Conservation (phyloP, 2,329 filamentous ascomycete genomes). For the Sclerotinia nivalis region DNA sequence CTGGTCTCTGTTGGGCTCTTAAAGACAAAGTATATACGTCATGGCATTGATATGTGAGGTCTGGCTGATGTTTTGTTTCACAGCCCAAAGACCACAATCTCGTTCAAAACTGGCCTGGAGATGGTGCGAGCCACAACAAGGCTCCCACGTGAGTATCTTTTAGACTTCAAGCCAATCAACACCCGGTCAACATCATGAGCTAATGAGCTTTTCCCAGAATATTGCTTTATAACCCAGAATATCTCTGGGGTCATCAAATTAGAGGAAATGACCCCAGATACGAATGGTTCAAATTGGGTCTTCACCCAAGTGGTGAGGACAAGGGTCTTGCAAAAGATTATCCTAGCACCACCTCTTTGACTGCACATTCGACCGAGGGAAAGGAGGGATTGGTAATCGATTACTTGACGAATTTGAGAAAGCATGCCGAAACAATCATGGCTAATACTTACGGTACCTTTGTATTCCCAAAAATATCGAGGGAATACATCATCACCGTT, state of each 20-base stretch:
- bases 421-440: background rate
- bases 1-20: conserved; percentile 5
- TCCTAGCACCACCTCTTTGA: background rate
- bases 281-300: conserved; percentile 4
- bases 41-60: background rate
- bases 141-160: background rate
- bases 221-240: background rate
- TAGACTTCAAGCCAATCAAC: too few species aligned
- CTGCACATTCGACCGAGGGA: background rate
- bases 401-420: conserved; percentile 1
- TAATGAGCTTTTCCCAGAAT: background rate
- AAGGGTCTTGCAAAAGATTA: conserved; percentile 1
- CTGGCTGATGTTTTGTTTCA: background rate
- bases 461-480: background rate
- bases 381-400: background rate
- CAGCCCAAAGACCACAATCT: background rate
- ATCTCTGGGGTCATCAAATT: background rate
- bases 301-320: background rate
- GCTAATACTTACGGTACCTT: background rate
- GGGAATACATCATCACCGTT: conserved; percentile 17
- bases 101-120: conserved; percentile 9
- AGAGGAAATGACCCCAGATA: background rate
- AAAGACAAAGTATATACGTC: background rate
- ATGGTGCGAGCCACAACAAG: conserved; percentile 7
- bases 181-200: background rate